Evolutionary conservation across 208 protist species (phyloP), one percentile per base, ranked within the genome.

Genomic region (Trypanosoma conorhini): DNA sequence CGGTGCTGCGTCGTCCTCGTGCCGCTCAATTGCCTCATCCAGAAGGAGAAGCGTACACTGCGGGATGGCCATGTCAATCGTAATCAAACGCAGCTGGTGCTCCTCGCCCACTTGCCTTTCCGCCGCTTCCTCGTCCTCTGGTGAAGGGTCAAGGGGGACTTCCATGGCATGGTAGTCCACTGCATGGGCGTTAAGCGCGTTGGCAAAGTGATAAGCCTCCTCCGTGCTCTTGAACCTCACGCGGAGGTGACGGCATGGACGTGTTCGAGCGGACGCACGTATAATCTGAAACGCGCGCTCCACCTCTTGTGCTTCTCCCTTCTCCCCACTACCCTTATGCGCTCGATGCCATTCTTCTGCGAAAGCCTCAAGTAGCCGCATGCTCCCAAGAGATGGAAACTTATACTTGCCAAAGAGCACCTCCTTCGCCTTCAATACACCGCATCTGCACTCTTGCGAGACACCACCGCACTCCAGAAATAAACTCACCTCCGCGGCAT

Each of bases 241-340:
- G 21, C 22, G 21, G n/a, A 81, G 24, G 31, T 74, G 67, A 40
- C 55, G 62, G 40, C 73, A 79, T 8, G 81, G 77, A 15, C 75
- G 54, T 1, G 73, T 79, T 50, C 78, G 69, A n/a, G 81, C 66
- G 15, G 74, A 64, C 2, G 8, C 15, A n/a, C 64, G 35, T 12
- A 79, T 8, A 42, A 67, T 44, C 0, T 12, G 21, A 38, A 79
- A 54, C 13, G 67, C 55, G 19, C 67, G 33, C 44, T 40, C 40
- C 26, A 83, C 52, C 31, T 55, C 51, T 30, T 68, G 26, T 28
- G 57, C 30, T 55, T 24, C 52, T 44, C 58, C 48, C 50, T 51
- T 26, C 56, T 51, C n/a, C 60, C n/a, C 12, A 76, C 46, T 52
- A 19, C 44, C 56, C 38, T 50, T 24, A 30, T 70, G 35, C 15